Evolutionary conservation across 108 stramenopile genomes (phyloP), one percentile per base, ranked within the genome.

Genomic region (Epithemia pelagica): DNA sequence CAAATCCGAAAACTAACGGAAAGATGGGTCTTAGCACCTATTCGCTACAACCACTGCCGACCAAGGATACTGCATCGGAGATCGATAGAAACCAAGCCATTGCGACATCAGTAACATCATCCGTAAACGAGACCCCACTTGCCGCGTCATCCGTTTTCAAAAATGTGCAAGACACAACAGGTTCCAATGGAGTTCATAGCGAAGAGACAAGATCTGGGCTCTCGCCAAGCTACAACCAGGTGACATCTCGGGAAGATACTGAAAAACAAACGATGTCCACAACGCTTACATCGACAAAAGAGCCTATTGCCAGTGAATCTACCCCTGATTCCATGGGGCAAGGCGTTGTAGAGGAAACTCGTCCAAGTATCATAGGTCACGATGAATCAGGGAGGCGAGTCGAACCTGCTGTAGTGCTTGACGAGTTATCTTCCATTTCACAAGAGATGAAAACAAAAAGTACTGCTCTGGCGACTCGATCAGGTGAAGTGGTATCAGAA

Each of bases 231-330:
- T n/a, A n/a, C n/a, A n/a, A n/a, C n/a, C n/a, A n/a, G n/a, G n/a
- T n/a, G n/a, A n/a, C n/a, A n/a, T n/a, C n/a, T n/a, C n/a, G n/a
- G n/a, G 37, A 10, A 15, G 37, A 15, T 15, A 46, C 5, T 46
- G 37, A 46, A 46, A 46, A 46, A 15, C 10, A 46, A 15, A 46
- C 51, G 28, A 37, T 59, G 31, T 27, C 71, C 27, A n/a, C n/a
- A n/a, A n/a, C n/a, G n/a, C n/a, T n/a, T n/a, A n/a, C n/a, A n/a
- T 51, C 62, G 59, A 59, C 56, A 28, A 2, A 31, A 15, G 5
- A 5, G 10, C 37, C 37, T 10, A 46, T 46, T 5, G 15, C 37
- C 10, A 46, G 15, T 46, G 37, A 15, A 46, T 46, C 37, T 10
- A 46, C 5, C 60, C 3, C 24, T 0, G 19, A 37, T 61, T 24